A percentile compares a stretch with the other conserved stretches of the same genome.
phyloP scores from a whole-genome alignment of 192 early-diverging fungal species.

The Geranomyces variabilis region DNA sequence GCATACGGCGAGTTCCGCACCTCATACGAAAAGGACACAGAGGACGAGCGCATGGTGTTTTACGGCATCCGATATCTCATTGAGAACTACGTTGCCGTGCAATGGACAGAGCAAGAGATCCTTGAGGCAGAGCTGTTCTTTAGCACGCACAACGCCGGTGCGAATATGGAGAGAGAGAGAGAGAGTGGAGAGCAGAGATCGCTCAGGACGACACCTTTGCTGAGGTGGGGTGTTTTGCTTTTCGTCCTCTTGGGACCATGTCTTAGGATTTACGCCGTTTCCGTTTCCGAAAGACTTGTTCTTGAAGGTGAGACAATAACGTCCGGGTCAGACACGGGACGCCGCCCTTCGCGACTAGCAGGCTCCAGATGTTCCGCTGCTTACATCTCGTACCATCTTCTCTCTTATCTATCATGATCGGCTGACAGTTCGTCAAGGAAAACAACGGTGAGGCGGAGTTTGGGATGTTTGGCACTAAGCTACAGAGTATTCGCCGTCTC shows the following conservation, averaged over 20 bases:
- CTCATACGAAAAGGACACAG: conserved; percentile 62
- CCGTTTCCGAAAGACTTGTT: conserved; percentile 83
- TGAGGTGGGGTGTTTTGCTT: background rate
- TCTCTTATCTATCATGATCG: background rate
- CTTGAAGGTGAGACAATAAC: conserved; percentile 50
- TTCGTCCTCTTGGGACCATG: background rate
- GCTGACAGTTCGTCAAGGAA: conserved; percentile 69
- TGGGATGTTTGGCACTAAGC: too few relatives aligned
- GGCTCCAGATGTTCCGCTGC: background rate
- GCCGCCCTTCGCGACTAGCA: background rate
- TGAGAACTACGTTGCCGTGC: conserved; percentile 69
- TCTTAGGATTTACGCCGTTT: conserved; percentile 52
- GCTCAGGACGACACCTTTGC: background rate
- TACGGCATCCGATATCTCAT: conserved; percentile 88
- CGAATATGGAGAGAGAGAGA: background rate
- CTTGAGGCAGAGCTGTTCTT: conserved; percentile 71
- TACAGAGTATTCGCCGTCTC: too few relatives aligned
- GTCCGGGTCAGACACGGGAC: too few relatives aligned
- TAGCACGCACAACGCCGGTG: conserved; percentile 71
- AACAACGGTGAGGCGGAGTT: conserved; percentile 57
- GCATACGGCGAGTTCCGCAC: conserved; percentile 85
- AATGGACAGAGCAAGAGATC: conserved; percentile 74
- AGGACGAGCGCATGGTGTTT: conserved; percentile 77
- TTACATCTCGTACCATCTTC: background rate
- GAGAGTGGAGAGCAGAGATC: background rate